Base-by-base conservation (phyloP, 2,329 filamentous ascomycete genomes). In the Colletotrichum filicis region DNA sequence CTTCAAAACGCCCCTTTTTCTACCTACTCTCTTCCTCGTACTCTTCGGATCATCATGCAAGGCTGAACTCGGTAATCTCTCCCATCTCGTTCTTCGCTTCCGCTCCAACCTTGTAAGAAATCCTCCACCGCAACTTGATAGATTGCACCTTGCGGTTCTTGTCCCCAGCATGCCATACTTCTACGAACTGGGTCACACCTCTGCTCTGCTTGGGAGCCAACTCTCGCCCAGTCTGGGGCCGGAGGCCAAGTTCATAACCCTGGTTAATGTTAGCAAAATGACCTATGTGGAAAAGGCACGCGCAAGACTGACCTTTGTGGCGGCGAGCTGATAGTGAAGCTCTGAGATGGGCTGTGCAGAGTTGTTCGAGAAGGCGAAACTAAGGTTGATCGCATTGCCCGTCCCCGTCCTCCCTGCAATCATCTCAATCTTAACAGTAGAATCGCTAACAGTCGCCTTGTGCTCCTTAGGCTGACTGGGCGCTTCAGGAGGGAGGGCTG, bases 81-180 rank as follows among this genome's bases (percentile, higher is more conserved):
- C 96, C 96, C 85, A 93, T 94, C 83, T 98, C 95, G 73, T 93
- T 92, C 80, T 91, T 92, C 74, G 87, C 80, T 79, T 92, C 90
- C 3, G 84, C 87, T 3, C 90, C 93, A 14, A 97, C 81, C 78
- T 89, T 91, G 83, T 98, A 98, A 5, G 92, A 91, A 30, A 94
- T 91, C 78, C 94, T 94, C 94, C 95, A 99, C 75, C 97, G 88
- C 84, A 99, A 90, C 85, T 97, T 97, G 74, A 97, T 92, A n/a
- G 87, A 89, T 69, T 91, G 91, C 1, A 97, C 97, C 79, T 93
- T 94, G 56, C 90, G 83, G 28, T 76, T 87, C 74, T 84, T 85
- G 77, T 95, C 91, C 1, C 95, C 92, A 1, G 95, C 92, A 76
- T 94, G 91, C 83, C 85, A 89, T 30, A 98, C 86, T 59, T 92